Percentiles rank a stretch among this genome's conserved stretches.
Conservation (phyloP, 768 basidiomycete genomes). For the Phlegmacium glaucopus region DNA sequence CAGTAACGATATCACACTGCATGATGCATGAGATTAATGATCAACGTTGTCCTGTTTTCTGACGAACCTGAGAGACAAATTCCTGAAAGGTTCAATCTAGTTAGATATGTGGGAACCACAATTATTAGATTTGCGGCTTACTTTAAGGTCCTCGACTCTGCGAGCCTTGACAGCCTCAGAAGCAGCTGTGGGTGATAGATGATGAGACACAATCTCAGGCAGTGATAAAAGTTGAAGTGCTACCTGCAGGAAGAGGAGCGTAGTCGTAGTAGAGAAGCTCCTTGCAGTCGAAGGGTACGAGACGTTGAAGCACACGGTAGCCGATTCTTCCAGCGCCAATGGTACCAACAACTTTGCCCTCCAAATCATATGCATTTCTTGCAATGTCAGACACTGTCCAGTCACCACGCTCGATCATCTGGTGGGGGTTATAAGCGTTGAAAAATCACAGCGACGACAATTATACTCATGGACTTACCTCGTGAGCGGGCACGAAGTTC, state of each 20-base stretch:
- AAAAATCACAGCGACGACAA: no score
- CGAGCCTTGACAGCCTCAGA: conserved; percentile 65
- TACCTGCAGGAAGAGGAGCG: conserved; percentile 62
- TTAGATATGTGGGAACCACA: not conserved
- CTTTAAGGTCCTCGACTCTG: conserved; percentile 77
- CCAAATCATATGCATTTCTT: conserved; percentile 83
- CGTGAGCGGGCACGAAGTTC: conserved; percentile 86
- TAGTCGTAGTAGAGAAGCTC: conserved; percentile 92
- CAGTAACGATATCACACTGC: conserved; percentile 77
- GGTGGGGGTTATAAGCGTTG: not conserved
- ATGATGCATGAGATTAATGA: not conserved
- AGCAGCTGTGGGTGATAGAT: conserved; percentile 38
- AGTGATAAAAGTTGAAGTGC: not conserved
- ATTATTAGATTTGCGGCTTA: conserved; percentile 13
- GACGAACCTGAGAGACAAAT: conserved; percentile 40
- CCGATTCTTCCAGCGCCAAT: conserved; percentile 83
- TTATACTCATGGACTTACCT: conserved; percentile 36
- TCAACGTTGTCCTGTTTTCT: not conserved
- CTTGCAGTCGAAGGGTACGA: conserved; percentile 83
- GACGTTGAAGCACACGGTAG: conserved; percentile 79
- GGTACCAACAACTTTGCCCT: conserved; percentile 89
- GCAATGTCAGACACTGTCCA: conserved; percentile 87
- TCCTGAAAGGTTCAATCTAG: conserved; percentile 15
- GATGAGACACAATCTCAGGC: no score
- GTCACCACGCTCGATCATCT: conserved; percentile 82